Conservation (phyloP, 2,329 filamentous ascomycete genomes). For the Akanthomyces uredinophilus region DNA sequence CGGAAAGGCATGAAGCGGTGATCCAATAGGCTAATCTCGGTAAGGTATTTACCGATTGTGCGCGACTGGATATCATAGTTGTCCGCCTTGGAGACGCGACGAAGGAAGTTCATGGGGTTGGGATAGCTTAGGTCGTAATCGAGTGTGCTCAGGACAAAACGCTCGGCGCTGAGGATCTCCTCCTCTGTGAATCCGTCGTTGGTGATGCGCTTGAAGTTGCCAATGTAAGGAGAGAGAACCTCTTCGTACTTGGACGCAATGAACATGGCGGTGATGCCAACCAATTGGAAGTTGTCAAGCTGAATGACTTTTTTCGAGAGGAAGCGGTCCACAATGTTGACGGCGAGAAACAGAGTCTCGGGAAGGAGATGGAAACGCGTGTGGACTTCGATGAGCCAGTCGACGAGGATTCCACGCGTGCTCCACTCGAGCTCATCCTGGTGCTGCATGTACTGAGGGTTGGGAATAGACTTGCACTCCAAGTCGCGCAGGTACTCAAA, state of each 20-base stretch:
- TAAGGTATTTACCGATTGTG: constrained; percentile 94
- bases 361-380: constrained; percentile 92
- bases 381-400: constrained; percentile 98
- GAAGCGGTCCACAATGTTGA: constrained; percentile 98
- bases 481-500: constrained; percentile 92
- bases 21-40: constrained; percentile 94
- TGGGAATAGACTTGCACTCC: constrained; percentile 73
- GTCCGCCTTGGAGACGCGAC: constrained; percentile 97
- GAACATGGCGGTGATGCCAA: constrained; percentile 98
- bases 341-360: constrained; percentile 91
- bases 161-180: constrained; percentile 95
- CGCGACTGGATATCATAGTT: constrained; percentile 98
- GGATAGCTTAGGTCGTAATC: constrained; percentile 98
- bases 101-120: constrained; percentile 99
- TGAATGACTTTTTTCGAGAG: constrained; percentile 92
- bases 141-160: constrained; percentile 83
- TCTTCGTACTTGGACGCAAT: constrained; percentile 99
- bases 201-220: constrained; percentile 94
- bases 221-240: constrained; percentile 91
- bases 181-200: constrained; percentile 94
- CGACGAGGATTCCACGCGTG: constrained; percentile 92
- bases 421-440: constrained; percentile 97
- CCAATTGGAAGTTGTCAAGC: constrained; percentile 90
- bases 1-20: constrained; percentile 88
- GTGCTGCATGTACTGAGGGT: constrained; percentile 90